Percentiles rank a stretch among this genome's conserved stretches.
Conservation (phyloP, 2,329 filamentous ascomycete genomes). For the Endoconidiophora polonica region DNA sequence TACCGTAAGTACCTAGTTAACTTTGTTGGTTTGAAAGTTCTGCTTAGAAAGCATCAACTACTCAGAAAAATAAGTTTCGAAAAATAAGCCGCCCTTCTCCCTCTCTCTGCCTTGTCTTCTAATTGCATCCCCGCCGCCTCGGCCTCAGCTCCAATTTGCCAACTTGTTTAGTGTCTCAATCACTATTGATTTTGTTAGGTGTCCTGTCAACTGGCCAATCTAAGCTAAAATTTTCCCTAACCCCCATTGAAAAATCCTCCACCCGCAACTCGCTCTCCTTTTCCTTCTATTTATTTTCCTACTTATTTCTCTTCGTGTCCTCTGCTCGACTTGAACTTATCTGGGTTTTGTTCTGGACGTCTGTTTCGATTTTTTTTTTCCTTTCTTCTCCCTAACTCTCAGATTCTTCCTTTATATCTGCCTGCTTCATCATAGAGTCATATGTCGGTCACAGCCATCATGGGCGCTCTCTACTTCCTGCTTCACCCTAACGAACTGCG, state of each 20-base stretch:
- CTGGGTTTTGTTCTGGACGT: no score
- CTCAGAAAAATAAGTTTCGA: no score
- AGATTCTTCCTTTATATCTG: background rate
- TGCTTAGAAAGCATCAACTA: no score
- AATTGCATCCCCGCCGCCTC: background rate
- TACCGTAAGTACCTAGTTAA: no score
- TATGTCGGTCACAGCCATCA: constrained; percentile 22
- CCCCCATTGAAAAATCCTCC: no score
- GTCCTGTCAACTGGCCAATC: no score
- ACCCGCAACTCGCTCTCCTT: background rate
- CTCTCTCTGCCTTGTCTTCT: background rate
- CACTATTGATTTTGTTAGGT: no score
- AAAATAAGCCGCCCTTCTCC: background rate
- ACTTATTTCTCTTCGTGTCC: background rate
- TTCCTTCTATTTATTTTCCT: background rate
- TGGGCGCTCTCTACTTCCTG: constrained; percentile 53
- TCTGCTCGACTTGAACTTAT: no score
- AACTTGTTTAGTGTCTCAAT: background rate
- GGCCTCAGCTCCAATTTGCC: no score
- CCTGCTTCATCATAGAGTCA: background rate
- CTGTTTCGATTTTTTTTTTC: background rate
- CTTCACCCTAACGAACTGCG: constrained; percentile 65
- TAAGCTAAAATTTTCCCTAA: no score
- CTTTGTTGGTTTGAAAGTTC: no score
- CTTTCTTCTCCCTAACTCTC: constrained; percentile 1